A percentile compares a stretch with the other conserved stretches of the same genome.
Evolutionary conservation across 2,329 filamentous ascomycete species (phyloP).

Genomic region (Penicillium sp.): DNA sequence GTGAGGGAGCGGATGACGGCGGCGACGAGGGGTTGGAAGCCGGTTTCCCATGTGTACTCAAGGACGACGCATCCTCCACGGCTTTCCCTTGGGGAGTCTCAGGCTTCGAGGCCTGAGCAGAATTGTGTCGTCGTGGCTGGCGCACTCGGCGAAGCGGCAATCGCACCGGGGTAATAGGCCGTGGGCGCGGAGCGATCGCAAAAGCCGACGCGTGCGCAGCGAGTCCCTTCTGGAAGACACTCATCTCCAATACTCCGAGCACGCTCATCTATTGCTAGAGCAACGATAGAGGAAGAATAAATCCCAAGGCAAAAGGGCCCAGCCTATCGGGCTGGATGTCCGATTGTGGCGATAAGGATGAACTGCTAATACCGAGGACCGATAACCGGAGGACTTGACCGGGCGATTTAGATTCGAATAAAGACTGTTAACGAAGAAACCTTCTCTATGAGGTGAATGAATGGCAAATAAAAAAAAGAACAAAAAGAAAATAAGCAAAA

Average conservation of each 20-base stretch:
- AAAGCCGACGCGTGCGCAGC: slow-evolving; percentile 9
- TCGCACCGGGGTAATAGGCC: slow-evolving; percentile 11
- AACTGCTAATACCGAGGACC: slow-evolving; percentile 4
- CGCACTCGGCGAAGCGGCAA: slow-evolving; percentile 17
- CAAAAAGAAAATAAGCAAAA: not conserved
- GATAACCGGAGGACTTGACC: slow-evolving; percentile 7
- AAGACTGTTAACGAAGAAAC: not conserved
- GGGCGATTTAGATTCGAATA: not conserved
- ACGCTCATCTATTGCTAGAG: slow-evolving; percentile 2
- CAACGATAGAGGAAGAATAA: not conserved
- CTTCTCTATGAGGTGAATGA: not conserved
- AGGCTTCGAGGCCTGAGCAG: slow-evolving; percentile 9
- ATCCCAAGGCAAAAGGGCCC: not conserved
- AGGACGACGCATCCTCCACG: not conserved
- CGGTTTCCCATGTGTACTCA: not conserved
- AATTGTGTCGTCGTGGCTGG: slow-evolving; percentile 20
- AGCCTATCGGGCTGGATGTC: slow-evolving; percentile 1
- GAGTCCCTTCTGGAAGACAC: slow-evolving; percentile 16
- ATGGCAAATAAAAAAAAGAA: not conserved
- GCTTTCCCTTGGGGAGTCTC: slow-evolving; percentile 2
- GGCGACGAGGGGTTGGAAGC: not conserved
- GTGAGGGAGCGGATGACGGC: not conserved
- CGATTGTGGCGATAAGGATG: slow-evolving; percentile 20
- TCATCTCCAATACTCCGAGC: slow-evolving; percentile 14
- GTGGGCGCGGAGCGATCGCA: slow-evolving; percentile 11